phyloP scores from a whole-genome alignment of 345 rosid genomes.

The Gynandropsis gynandra region DNA sequence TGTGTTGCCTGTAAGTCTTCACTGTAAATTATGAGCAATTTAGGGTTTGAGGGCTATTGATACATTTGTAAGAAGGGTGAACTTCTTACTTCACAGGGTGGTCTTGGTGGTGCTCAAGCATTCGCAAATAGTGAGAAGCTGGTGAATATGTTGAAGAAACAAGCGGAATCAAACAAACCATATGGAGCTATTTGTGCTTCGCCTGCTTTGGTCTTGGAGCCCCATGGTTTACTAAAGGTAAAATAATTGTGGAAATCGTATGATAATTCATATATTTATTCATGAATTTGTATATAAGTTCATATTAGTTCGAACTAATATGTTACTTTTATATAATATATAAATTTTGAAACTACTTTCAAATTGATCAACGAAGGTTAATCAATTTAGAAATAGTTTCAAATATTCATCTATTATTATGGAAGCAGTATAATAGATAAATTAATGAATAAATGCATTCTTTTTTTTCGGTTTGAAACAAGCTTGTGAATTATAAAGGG shows the following conservation, averaged over 20 bases:
- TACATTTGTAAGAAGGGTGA: not conserved
- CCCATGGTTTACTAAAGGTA: slow-evolving; percentile 91
- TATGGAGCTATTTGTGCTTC: slow-evolving; percentile 98
- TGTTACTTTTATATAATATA: no score
- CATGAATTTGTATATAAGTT: no score
- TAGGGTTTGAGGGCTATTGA: no score
- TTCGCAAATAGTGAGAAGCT: slow-evolving; percentile 71
- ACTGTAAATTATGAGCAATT: not conserved
- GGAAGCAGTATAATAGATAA: no score
- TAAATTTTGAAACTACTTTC: no score
- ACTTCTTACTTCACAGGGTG: slow-evolving; percentile 48
- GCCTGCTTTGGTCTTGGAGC: slow-evolving; percentile 84
- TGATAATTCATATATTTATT: not conserved
- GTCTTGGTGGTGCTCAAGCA: slow-evolving; percentile 91
- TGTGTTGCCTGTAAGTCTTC: slow-evolving; percentile 71
- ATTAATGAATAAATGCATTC: no score
- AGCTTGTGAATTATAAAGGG: no score
- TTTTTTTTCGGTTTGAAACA: no score
- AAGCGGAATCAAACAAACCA: slow-evolving; percentile 60
- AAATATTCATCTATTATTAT: no score
- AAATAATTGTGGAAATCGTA: not conserved
- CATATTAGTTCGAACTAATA: no score
- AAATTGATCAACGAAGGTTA: no score
- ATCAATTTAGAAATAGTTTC: no score
- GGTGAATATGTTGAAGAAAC: slow-evolving; percentile 72